Evolutionary conservation across 768 basidiomycete species (phyloP).

Genomic region (Amanita pseudoporphyria): DNA sequence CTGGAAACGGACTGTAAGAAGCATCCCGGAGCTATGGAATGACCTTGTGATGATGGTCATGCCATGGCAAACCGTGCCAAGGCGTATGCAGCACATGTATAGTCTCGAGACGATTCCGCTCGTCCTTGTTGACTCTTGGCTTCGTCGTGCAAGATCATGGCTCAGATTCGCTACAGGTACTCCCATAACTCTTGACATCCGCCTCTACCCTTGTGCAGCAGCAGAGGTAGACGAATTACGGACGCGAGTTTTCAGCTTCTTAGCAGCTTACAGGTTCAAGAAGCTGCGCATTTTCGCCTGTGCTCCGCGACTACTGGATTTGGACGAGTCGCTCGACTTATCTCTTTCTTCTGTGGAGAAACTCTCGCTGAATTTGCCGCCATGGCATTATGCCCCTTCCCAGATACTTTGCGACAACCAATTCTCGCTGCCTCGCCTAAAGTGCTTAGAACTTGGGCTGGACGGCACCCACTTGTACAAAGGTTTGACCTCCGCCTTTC

Average conservation of each 20-base stretch:
- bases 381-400: neutral
- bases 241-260: neutral
- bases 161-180: neutral
- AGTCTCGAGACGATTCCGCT: neutral
- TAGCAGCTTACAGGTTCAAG: neutral
- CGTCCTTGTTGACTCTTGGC: neutral
- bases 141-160: neutral
- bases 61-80: too few relatives aligned
- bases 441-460: neutral
- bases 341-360: neutral
- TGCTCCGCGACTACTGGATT: neutral
- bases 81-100: neutral
- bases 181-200: neutral
- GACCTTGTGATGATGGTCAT: neutral
- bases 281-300: neutral
- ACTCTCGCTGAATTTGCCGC: neutral
- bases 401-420: neutral
- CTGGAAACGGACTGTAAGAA: neutral
- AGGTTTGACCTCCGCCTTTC: neutral
- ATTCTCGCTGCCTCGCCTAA: neutral
- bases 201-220: neutral
- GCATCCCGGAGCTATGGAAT: neutral
- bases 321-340: neutral
- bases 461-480: neutral
- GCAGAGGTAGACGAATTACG: neutral